Conservation (phyloP, 768 basidiomycete genomes). For the Phanerodontia chrysosporium region DNA sequence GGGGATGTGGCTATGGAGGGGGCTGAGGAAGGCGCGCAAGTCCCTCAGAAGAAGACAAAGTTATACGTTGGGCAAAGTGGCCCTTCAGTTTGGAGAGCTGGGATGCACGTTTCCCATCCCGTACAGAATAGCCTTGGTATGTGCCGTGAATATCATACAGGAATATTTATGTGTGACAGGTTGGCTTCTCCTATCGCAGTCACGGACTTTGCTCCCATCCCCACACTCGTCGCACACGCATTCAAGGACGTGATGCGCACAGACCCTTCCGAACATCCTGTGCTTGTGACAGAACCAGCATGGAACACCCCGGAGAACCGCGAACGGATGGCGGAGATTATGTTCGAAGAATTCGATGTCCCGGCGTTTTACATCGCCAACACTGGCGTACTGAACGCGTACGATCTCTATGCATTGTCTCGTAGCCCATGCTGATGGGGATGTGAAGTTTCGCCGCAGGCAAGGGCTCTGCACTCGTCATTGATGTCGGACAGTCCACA, state of each 20-base stretch:
- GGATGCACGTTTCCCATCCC: constrained; percentile 85
- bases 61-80: constrained; percentile 84
- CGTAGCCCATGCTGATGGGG: not conserved
- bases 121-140: constrained; percentile 81
- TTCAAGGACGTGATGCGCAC: constrained; percentile 72
- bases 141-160: constrained; percentile 23
- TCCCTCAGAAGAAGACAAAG: constrained; percentile 45
- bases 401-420: constrained; percentile 22
- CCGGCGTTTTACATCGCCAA: constrained; percentile 98
- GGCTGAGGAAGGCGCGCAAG: constrained; percentile 30
- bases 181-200: constrained; percentile 37
- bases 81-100: constrained; percentile 84
- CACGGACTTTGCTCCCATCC: constrained; percentile 71
- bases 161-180: not conserved
- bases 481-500: constrained; percentile 88
- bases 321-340: constrained; percentile 93
- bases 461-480: constrained; percentile 93
- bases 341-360: constrained; percentile 94
- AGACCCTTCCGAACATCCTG: constrained; percentile 80
- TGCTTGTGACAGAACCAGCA: constrained; percentile 90
- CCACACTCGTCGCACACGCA: constrained; percentile 69
- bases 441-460: constrained; percentile 84
- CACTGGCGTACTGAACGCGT: constrained; percentile 92
- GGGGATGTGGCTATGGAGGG: constrained; percentile 57
- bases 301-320: constrained; percentile 95